A percentile compares a stretch with the other conserved stretches of the same genome.
phyloP scores from a whole-genome alignment of 805 yeast species.

The Wickerhamomyces ciferrii region DNA sequence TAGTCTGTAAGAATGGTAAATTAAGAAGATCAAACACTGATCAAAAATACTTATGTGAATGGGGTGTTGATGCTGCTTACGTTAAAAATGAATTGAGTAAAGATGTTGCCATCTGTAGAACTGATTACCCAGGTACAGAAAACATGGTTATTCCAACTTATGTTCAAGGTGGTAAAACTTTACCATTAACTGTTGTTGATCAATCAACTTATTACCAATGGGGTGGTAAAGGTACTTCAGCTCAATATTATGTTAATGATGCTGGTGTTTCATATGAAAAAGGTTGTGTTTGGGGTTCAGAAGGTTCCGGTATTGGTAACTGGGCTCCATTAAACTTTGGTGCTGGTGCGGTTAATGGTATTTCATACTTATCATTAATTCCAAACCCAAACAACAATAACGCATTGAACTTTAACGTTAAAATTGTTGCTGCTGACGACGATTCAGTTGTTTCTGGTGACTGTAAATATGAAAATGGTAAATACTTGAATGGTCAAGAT shows the following conservation, averaged over 20 bases:
- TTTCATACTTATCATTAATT: slow-evolving; percentile 81
- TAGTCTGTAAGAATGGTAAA: slow-evolving; percentile 77
- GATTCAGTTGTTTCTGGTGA: slow-evolving; percentile 51
- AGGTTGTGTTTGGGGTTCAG: slow-evolving; percentile 92
- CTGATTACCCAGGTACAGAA: slow-evolving; percentile 99
- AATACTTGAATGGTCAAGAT: slow-evolving; percentile 57
- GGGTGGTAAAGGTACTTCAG: slow-evolving; percentile 78
- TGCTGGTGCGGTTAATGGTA: slow-evolving; percentile 67
- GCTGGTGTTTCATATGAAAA: slow-evolving; percentile 89
- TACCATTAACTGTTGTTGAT: slow-evolving; percentile 77
- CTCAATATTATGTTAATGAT: slow-evolving; percentile 95
- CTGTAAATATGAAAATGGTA: slow-evolving; percentile 78
- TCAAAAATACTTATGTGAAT: slow-evolving; percentile 70
- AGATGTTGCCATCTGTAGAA: slow-evolving; percentile 88
- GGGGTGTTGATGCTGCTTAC: slow-evolving; percentile 72
- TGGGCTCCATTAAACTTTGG: slow-evolving; percentile 98
- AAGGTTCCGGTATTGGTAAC: slow-evolving; percentile 81
- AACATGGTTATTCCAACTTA: slow-evolving; percentile 95
- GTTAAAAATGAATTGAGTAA: slow-evolving; percentile 60
- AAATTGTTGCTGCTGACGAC: slow-evolving; percentile 69
- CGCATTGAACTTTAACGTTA: slow-evolving; percentile 62
- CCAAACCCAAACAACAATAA: slow-evolving; percentile 88
- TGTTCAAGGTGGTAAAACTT: slow-evolving; percentile 59
- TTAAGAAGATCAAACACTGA: slow-evolving; percentile 74
- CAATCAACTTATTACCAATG: slow-evolving; percentile 73